Conservation (phyloP, 2,329 filamentous ascomycete species). For the Nemania sp. region DNA sequence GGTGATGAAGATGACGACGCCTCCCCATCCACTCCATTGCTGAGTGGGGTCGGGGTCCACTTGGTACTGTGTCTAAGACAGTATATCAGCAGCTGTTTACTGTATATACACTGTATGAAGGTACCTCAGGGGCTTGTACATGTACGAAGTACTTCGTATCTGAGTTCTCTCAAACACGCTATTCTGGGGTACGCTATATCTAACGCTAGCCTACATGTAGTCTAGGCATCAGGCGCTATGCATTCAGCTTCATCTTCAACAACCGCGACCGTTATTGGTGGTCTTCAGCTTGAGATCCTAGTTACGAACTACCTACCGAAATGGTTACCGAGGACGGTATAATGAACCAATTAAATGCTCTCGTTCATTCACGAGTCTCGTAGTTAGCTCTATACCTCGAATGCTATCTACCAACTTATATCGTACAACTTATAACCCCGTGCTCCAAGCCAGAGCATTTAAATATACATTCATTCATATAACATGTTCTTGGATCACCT, state of each 20-base stretch:
- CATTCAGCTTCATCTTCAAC: too few species aligned
- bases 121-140: too few species aligned
- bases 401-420: neutral
- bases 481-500: neutral
- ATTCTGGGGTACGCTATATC: too few species aligned
- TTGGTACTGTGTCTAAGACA: neutral
- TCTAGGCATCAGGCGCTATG: too few species aligned
- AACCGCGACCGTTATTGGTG: too few species aligned
- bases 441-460: too few species aligned
- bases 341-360: neutral
- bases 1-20: conserved; percentile 16
- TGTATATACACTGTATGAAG: neutral
- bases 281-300: too few species aligned
- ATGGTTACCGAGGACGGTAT: too few species aligned
- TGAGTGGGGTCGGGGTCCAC: neutral
- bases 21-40: neutral
- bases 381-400: neutral
- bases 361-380: neutral
- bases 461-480: neutral
- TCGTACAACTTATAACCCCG: too few species aligned
- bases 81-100: neutral
- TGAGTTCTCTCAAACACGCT: too few species aligned
- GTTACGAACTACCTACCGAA: too few species aligned
- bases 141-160: neutral
- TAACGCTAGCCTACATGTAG: too few species aligned